phyloP scores from a whole-genome alignment of 1,284 basidiomycete genomes.

The Cutaneotrichosporon cutaneum region DNA sequence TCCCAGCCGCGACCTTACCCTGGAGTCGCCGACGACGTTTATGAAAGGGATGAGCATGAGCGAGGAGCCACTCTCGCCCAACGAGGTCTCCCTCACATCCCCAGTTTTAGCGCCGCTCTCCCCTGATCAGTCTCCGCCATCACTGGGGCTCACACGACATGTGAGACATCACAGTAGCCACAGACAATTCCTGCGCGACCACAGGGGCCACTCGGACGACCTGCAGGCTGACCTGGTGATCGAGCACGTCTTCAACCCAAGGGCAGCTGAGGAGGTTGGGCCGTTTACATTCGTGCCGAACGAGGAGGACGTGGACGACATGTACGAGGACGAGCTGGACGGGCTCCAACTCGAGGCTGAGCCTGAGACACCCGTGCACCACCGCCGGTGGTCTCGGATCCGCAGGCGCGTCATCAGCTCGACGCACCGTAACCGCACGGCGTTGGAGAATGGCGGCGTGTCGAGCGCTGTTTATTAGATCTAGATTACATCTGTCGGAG shows the following conservation, averaged over 20 bases:
- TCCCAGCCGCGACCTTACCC: not conserved
- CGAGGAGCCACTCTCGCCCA: slow-evolving; percentile 6
- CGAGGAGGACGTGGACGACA: slow-evolving; percentile 6
- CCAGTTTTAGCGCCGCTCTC: not conserved
- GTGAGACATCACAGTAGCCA: slow-evolving; percentile 8
- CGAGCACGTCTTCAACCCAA: slow-evolving; percentile 49
- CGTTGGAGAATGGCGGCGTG: not conserved
- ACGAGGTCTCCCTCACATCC: not conserved
- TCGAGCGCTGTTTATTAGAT: slow-evolving; percentile 3
- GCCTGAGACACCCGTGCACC: slow-evolving; percentile 1
- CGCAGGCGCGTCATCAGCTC: slow-evolving; percentile 8
- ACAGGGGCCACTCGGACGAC: not conserved
- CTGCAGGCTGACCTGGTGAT: slow-evolving; percentile 41
- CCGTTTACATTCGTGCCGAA: slow-evolving; percentile 47
- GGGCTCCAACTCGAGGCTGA: not conserved
- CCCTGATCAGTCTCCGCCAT: slow-evolving; percentile 1
- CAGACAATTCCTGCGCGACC: slow-evolving; percentile 9
- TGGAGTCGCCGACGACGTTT: not conserved
- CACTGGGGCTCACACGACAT: too few relatives aligned
- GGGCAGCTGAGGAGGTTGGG: slow-evolving; percentile 30
- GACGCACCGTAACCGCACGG: not conserved
- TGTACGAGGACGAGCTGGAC: slow-evolving; percentile 4
- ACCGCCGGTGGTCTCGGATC: slow-evolving; percentile 4
- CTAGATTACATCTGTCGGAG: not conserved
- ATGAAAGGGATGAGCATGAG: not conserved